phyloP scores from a whole-genome alignment of 768 basidiomycete genomes.

The Rhodocollybia butyracea region DNA sequence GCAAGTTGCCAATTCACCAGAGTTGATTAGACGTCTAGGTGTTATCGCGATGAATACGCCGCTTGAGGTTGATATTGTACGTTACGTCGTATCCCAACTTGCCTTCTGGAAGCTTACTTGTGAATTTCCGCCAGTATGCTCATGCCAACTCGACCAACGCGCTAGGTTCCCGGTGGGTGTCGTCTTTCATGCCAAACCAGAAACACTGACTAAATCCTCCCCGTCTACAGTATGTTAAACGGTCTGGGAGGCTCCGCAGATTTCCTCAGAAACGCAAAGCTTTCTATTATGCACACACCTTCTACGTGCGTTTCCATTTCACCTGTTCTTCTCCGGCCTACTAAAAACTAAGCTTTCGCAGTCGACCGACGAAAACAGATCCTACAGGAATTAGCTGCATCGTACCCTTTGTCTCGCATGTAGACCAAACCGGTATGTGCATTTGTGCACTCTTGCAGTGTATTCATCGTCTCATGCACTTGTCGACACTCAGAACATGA shows the following conservation, averaged over 20 bases:
- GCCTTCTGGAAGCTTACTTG: neutral
- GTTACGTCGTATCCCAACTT: slow-evolving; percentile 12
- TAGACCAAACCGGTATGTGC: slow-evolving; percentile 44
- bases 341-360: slow-evolving; percentile 6
- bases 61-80: slow-evolving; percentile 45
- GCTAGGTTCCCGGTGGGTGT: slow-evolving; percentile 34
- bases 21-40: slow-evolving; percentile 44
- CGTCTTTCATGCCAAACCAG: neutral
- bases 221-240: slow-evolving; percentile 48
- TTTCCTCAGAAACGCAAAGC: slow-evolving; percentile 46
- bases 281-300: slow-evolving; percentile 51
- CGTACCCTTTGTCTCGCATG: slow-evolving; percentile 44
- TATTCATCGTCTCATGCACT: neutral
- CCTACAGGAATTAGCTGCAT: slow-evolving; percentile 49
- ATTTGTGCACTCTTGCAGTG: neutral
- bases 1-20: slow-evolving; percentile 49
- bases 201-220: neutral
- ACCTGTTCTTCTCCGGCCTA: neutral
- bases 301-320: slow-evolving; percentile 26
- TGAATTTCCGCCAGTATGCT: slow-evolving; percentile 30
- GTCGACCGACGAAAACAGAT: slow-evolving; percentile 43
- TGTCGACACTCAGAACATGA: slow-evolving; percentile 37
- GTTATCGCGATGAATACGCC: slow-evolving; percentile 53
- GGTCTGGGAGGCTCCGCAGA: slow-evolving; percentile 47
- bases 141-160: slow-evolving; percentile 51